Evolutionary conservation across 1,284 basidiomycete genomes (phyloP).

Genomic region (Cystobasidium sp.): DNA sequence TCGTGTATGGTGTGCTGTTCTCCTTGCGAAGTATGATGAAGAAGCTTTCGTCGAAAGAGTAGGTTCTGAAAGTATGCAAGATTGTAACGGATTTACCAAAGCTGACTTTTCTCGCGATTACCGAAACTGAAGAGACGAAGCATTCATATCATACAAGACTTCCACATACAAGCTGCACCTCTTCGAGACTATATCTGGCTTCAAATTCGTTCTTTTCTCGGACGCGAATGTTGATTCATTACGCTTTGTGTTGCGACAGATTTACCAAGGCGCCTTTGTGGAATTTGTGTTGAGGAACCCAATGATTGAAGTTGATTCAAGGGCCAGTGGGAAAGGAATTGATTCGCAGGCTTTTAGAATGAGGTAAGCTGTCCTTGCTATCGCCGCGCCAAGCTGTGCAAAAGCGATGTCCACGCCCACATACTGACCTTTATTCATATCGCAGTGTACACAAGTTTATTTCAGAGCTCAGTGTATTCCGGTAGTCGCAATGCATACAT

Average conservation of each 20-base stretch:
- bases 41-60: conserved; percentile 65
- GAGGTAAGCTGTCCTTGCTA: conserved; percentile 27
- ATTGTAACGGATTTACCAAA: background rate
- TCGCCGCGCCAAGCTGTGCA: background rate
- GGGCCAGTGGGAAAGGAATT: conserved; percentile 69
- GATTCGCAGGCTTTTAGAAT: conserved; percentile 70
- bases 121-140: conserved; percentile 49
- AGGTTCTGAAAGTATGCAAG: background rate
- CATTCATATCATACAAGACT: conserved; percentile 88
- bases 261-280: conserved; percentile 89
- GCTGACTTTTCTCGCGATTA: conserved; percentile 1
- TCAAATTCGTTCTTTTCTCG: conserved; percentile 93
- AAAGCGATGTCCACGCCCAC: background rate
- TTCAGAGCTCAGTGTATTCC: conserved; percentile 34
- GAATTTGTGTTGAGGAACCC: conserved; percentile 94
- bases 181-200: conserved; percentile 87
- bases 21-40: conserved; percentile 93
- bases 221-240: conserved; percentile 77
- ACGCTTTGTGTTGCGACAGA: conserved; percentile 67
- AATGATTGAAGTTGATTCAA: conserved; percentile 77
- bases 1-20: conserved; percentile 93
- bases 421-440: background rate
- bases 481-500: background rate
- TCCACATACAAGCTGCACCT: conserved; percentile 91
- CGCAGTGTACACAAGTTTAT: conserved; percentile 43